These are phyloP conservation scores for Blepharisma undulans DNA, from an alignment of 169 alveolate genomes.

Conservation along the genomic window DNA sequence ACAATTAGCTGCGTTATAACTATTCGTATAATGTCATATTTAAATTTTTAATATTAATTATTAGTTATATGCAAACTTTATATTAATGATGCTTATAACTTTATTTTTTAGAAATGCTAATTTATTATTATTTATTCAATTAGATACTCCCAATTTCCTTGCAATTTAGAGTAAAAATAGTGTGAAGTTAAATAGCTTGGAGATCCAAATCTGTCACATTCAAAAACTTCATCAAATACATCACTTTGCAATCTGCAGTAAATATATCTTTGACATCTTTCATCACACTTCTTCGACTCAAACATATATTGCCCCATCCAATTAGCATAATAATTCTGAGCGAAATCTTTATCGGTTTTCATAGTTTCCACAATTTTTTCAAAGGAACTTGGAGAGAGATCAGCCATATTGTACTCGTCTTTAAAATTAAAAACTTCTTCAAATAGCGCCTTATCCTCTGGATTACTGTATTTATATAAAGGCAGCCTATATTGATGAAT, in stretches of 20 bases:
- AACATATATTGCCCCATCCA: slow-evolving; percentile 8
- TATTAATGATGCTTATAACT: too few species aligned
- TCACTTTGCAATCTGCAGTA: not conserved
- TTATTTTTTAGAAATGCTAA: too few species aligned
- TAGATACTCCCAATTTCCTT: not conserved
- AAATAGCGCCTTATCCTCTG: not conserved
- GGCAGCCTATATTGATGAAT: slow-evolving; percentile 5
- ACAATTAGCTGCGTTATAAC: too few species aligned
- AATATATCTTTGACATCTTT: not conserved
- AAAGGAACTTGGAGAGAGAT: slow-evolving; percentile 3
- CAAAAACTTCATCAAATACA: not conserved
- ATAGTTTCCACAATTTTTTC: not conserved
- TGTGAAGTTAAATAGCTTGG: not conserved
- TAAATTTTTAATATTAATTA: too few species aligned
- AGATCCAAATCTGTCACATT: not conserved
- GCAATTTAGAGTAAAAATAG: not conserved
- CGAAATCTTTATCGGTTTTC: not conserved
- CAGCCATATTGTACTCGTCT: not conserved
- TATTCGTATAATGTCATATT: too few species aligned
- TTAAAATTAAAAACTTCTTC: slow-evolving; percentile 8
- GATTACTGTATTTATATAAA: not conserved
- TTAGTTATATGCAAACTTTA: too few species aligned
- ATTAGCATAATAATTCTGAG: not conserved
- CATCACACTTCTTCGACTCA: not conserved
- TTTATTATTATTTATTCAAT: not conserved